Percentiles rank a stretch among this genome's conserved stretches.
Conservation (phyloP, 208 protist species). For the Acanthamoeba triangularis region DNA sequence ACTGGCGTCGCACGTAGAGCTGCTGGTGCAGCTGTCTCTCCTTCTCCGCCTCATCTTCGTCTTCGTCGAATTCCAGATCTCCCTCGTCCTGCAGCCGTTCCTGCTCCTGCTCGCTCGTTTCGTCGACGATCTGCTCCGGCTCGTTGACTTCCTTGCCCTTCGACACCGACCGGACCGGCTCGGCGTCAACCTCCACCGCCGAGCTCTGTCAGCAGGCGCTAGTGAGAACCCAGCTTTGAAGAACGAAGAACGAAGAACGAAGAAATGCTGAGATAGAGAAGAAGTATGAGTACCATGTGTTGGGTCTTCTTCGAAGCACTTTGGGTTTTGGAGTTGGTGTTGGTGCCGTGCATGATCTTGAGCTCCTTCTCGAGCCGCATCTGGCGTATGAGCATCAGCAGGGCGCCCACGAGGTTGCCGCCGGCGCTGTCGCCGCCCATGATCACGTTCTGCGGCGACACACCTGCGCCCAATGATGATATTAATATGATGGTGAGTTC, state of each 20-base stretch:
- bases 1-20: not conserved
- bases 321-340: not conserved
- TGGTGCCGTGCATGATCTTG: not conserved
- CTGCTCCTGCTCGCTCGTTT: not conserved
- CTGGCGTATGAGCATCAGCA: slow-evolving; percentile 2
- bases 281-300: not conserved
- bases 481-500: too few relatives aligned
- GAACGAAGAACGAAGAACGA: too few relatives aligned
- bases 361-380: slow-evolving; percentile 12
- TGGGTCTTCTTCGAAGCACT: not conserved
- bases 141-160: not conserved
- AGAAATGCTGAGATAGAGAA: too few relatives aligned
- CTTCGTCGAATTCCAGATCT: not conserved
- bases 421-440: slow-evolving; percentile 19
- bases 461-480: not conserved
- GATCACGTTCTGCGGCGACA: slow-evolving; percentile 14
- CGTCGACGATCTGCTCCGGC: not conserved
- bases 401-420: not conserved
- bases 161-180: not conserved
- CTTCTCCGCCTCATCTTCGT: not conserved
- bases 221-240: not conserved
- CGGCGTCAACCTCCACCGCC: not conserved
- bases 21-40: not conserved
- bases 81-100: not conserved
- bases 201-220: not conserved